phyloP scores from a whole-genome alignment of 2,329 filamentous ascomycete genomes.

The Ceratocystis huliohia region DNA sequence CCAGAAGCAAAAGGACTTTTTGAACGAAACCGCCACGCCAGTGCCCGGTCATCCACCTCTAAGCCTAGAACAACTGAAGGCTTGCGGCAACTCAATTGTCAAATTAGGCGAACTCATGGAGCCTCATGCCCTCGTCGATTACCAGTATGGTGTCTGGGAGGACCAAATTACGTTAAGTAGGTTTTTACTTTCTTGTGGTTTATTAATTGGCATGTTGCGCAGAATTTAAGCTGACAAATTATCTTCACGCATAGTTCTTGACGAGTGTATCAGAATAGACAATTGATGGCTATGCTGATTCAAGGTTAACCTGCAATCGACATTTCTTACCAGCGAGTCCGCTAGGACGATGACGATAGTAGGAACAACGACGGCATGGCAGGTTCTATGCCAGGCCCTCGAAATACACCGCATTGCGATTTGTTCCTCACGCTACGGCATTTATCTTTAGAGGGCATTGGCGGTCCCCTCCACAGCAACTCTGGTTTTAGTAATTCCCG shows the following conservation, averaged over 20 bases:
- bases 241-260: slow-evolving; percentile 7
- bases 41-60: slow-evolving; percentile 44
- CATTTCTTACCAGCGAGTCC: too few relatives aligned
- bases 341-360: too few relatives aligned
- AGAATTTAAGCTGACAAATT: not conserved
- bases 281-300: not conserved
- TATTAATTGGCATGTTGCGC: slow-evolving; percentile 19
- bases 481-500: not conserved
- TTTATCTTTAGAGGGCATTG: not conserved
- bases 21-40: slow-evolving; percentile 44
- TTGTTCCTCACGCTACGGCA: not conserved
- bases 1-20: slow-evolving; percentile 73
- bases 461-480: not conserved
- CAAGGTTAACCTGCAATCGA: too few relatives aligned
- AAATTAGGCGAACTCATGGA: slow-evolving; percentile 77
- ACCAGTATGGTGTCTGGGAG: slow-evolving; percentile 93
- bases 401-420: not conserved
- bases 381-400: not conserved
- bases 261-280: slow-evolving; percentile 2
- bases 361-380: not conserved
- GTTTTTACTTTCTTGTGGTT: slow-evolving; percentile 28
- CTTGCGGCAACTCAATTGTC: slow-evolving; percentile 71
- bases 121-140: slow-evolving; percentile 87
- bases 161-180: slow-evolving; percentile 76
- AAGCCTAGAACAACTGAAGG: slow-evolving; percentile 54